Base-by-base conservation (phyloP, 495 filamentous ascomycete genomes). In the Niebla homalea region DNA sequence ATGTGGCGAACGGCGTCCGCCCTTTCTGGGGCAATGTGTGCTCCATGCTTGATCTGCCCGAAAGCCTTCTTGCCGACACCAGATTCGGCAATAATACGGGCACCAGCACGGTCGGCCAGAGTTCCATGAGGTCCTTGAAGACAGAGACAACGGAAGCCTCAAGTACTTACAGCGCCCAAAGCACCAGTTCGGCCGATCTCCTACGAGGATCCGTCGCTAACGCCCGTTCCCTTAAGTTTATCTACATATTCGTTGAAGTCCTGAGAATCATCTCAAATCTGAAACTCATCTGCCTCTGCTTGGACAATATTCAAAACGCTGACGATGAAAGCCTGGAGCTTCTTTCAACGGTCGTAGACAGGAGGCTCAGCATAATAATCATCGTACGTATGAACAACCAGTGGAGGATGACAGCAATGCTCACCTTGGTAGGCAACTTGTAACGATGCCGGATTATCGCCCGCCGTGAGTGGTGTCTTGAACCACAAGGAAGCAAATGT, bases 281-380 rank as follows among this genome's bases (percentile, higher is more conserved):
- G 54, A 86, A 83, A 57, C 76, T 93, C 59, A 86, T 94, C 35
- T 87, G 83, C 57, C 76, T 93, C 36, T 87, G 80, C 54, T 65
- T 94, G 5, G 89, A 95, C 58, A 88, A 95, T 60, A 68, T 93
- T 16, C 87, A 94, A 56, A 87, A 83, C 60, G 85, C 87, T 16
- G 89, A 95, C 57, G 78, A 85, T 41, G 89, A 95, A 57, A 88
- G 83, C 4, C 65, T 87, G 36, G 85, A 94, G 42, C 67, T 94
- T 50, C 79, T 94, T 21, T 71, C 77, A 46, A 80, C 83, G 55
- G 83, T 93, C 37, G 74, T 93, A 16, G 66, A 68, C 39, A 75
- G 79, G 4, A 80, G 80, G 56, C 71, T 94, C 22, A 85, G 84
- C 5, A 83, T 92, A 62, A 75, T 87, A 8, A 71, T 95, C 10